Percentiles rank a stretch among this genome's conserved stretches.
phyloP scores from a whole-genome alignment of 2,329 filamentous ascomycete genomes.

The Aspergillus persii region DNA sequence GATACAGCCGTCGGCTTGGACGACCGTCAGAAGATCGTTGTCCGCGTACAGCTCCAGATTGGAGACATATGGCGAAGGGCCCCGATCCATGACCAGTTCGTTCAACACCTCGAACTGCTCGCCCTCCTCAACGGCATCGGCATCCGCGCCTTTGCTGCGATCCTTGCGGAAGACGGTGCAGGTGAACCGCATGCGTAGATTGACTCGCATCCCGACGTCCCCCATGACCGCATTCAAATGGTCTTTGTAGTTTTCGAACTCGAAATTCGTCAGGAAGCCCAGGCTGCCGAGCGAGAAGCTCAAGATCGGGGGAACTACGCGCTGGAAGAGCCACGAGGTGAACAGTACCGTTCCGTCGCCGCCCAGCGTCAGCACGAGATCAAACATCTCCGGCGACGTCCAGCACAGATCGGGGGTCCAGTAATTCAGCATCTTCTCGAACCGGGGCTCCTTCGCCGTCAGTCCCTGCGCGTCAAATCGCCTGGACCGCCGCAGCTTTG shows the following conservation, averaged over 20 bases:
- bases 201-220: constrained; percentile 92
- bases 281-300: constrained; percentile 90
- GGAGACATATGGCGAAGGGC: constrained; percentile 93
- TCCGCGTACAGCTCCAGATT: constrained; percentile 96
- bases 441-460: constrained; percentile 70
- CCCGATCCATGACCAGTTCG: constrained; percentile 96
- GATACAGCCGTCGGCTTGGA: constrained; percentile 96
- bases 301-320: constrained; percentile 87
- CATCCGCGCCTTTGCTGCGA: constrained; percentile 42
- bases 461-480: constrained; percentile 78
- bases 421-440: constrained; percentile 81
- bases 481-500: constrained; percentile 83
- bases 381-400: constrained; percentile 89
- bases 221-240: constrained; percentile 90
- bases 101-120: constrained; percentile 98
- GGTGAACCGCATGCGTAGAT: constrained; percentile 97
- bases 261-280: constrained; percentile 95
- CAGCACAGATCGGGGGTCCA: constrained; percentile 97
- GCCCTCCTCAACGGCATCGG: constrained; percentile 71
- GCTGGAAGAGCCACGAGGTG: constrained; percentile 94
- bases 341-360: constrained; percentile 97
- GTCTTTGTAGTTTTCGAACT: constrained; percentile 84
- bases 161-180: constrained; percentile 88
- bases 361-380: constrained; percentile 87
- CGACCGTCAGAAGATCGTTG: constrained; percentile 88